Percentiles rank a stretch among this genome's conserved stretches.
These are phyloP conservation scores for Withania somnifera DNA, from an alignment of 305 asterid genomes.

Conservation along the genomic window DNA sequence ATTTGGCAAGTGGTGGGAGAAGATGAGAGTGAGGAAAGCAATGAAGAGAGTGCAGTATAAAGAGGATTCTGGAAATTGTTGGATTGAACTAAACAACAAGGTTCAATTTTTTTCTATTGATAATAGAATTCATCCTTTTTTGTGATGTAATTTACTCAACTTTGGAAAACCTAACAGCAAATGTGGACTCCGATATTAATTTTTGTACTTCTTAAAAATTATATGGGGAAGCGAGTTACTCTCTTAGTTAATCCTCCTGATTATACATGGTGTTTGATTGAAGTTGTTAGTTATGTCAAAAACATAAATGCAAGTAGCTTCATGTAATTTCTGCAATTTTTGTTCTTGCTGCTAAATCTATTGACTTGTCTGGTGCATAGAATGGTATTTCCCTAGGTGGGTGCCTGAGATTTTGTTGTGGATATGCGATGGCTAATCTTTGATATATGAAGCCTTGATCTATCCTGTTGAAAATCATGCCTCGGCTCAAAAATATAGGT, in stretches of 20 bases:
- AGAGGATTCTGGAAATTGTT: conserved; percentile 80
- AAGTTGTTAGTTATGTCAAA: not conserved
- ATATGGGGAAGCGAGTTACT: not conserved
- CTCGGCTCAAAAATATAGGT: not conserved
- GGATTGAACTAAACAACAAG: conserved; percentile 48
- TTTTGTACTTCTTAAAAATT: conserved; percentile 3
- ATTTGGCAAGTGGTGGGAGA: conserved; percentile 54
- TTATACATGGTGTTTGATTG: not conserved
- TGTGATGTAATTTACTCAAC: conserved; percentile 27
- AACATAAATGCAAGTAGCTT: not conserved
- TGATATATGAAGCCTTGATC: not conserved
- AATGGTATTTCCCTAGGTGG: not conserved
- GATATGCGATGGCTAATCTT: not conserved
- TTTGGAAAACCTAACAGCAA: conserved; percentile 26
- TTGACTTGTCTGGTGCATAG: not conserved
- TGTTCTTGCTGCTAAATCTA: not conserved
- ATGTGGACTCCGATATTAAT: conserved; percentile 12
- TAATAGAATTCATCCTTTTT: conserved; percentile 29
- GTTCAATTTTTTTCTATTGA: conserved; percentile 40
- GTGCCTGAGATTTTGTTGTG: not conserved
- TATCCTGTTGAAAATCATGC: not conserved
- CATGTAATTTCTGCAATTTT: not conserved
- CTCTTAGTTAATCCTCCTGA: not conserved
- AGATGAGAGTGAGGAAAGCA: conserved; percentile 30
- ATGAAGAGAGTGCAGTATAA: conserved; percentile 31